Base-by-base conservation (phyloP, 176 grass and related monocot species). In the Carex pumila region DNA sequence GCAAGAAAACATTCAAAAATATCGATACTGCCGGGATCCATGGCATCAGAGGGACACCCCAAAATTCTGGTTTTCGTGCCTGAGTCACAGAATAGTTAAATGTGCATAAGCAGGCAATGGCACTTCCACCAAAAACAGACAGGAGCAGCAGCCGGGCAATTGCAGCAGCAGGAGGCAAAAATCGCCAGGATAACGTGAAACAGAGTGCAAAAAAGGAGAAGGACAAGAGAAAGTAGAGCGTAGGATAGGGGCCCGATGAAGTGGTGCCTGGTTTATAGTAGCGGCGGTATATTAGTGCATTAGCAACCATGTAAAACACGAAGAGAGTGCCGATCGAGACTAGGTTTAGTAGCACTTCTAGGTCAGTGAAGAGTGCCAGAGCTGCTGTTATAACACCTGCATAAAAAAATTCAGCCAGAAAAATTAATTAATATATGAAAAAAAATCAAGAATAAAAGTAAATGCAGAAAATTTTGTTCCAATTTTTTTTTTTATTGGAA, bases 231-330 rank as follows among this genome's bases (percentile, higher is more conserved):
- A 95, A 99, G n/a, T 76, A 84, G 1, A 92, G 60, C 41, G 91
- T 92, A 39, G 86, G 89, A 89, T 87, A 88, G 0, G 86, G 80
- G 3, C 54, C 71, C 6, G 49, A 29, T 29, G 49, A 52, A 19
- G n/a, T 32, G 8, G 10, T 74, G 19, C 91, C 91, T 0, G 53
- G 12, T 50, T 64, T 66, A 1, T 83, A 91, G 76, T 98, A 99
- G 31, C 96, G 96, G 83, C 88, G 93, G 86, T 93, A 99, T 19
- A 99, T 65, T 34, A 99, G 85, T 54, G 96, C 96, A 79, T 95
- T 99, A 84, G 91, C 88, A 14, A 99, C 96, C 93, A 99, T 99
- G 90, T 99, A 99, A 86, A 99, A 99, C 77, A 99, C 96, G 81
- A 95, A 95, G 86, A 99, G 92, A 63, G 96, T 99, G 86, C 96